Evolutionary conservation across 345 rosid species (phyloP), one percentile per base, ranked within the genome.

Genomic region (Geranium brycei): DNA sequence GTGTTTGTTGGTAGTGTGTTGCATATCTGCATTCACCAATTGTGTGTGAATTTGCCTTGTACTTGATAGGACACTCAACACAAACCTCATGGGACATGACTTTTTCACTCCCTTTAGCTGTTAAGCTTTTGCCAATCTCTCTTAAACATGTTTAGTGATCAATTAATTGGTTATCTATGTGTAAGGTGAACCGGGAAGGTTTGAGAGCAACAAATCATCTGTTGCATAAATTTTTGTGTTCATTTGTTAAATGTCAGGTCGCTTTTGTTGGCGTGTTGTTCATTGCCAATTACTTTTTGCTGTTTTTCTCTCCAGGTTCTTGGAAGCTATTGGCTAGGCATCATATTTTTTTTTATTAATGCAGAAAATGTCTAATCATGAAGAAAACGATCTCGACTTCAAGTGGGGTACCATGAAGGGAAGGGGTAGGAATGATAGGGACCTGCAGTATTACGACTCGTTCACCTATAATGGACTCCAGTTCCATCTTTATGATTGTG

Each of bases 401-500:
- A 47, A 47, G 53, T 47, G 53, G 53, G 53, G 53, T 10, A 47
- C 11, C 53, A 11, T 47, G 53, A 47, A 47, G 10, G 53, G 53
- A 47, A 47, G 53, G 53, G 11, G 53, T 47, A 47, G 14, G 53
- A 47, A 47, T 47, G 53, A 47, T 47, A 47, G 11, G 10, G 59
- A 68, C 10, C 13, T 74, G 8, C 60, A 23, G 1, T 82, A 70
- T 53, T 82, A 79, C 7, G 71, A 80, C 38, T 82, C 87, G 4
- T 79, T 82, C 64, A 74, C 64, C 7, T 76, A 2, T 3, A 57
- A 72, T 3, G 86, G 77, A 7, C 67, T 75, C 57, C 75, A 78
- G 51, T 87, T 81, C 71, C 56, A 14, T 47, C 79, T 82, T 11
- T 70, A 73, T 15, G 90, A 84, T 57, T 78, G 75, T 58, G 90